phyloP scores from a whole-genome alignment of 2,329 filamentous ascomycete species.

The Pseudogymnoascus sp. region DNA sequence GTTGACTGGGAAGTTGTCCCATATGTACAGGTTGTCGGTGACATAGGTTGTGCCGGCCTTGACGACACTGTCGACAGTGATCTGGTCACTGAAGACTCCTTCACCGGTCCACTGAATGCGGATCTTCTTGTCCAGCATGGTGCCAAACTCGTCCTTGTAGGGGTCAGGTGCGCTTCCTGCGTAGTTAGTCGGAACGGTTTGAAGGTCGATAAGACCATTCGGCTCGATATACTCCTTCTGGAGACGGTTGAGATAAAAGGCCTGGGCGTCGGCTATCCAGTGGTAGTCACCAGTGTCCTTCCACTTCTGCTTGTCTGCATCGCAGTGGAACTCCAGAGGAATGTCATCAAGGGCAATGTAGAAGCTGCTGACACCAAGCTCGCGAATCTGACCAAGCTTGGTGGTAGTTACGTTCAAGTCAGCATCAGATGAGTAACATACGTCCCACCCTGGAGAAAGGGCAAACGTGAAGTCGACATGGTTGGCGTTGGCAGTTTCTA shows the following conservation, averaged over 20 bases:
- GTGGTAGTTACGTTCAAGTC: slow-evolving; percentile 20
- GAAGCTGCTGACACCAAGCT: slow-evolving; percentile 20
- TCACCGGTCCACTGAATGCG: slow-evolving; percentile 24
- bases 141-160: slow-evolving; percentile 21
- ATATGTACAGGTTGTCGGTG: slow-evolving; percentile 22
- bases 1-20: slow-evolving; percentile 26
- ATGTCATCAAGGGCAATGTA: slow-evolving; percentile 22
- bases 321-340: slow-evolving; percentile 18
- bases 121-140: slow-evolving; percentile 22
- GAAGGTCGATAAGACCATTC: slow-evolving; percentile 17
- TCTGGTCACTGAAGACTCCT: slow-evolving; percentile 21
- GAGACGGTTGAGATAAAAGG: slow-evolving; percentile 20
- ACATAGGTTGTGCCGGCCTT: slow-evolving; percentile 18
- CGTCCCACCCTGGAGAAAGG: slow-evolving; percentile 18
- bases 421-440: slow-evolving; percentile 20
- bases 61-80: slow-evolving; percentile 19
- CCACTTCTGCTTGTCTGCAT: slow-evolving; percentile 21
- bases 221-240: slow-evolving; percentile 20
- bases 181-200: slow-evolving; percentile 22
- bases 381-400: slow-evolving; percentile 21
- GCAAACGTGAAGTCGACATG: slow-evolving; percentile 23
- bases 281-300: slow-evolving; percentile 12
- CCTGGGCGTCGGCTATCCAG: slow-evolving; percentile 21
- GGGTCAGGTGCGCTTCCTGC: slow-evolving; percentile 19
- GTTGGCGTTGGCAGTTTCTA: slow-evolving; percentile 19